These are phyloP conservation scores for Sugiyamaella chiloensis DNA, from an alignment of 805 yeast species.

Conservation along the genomic window DNA sequence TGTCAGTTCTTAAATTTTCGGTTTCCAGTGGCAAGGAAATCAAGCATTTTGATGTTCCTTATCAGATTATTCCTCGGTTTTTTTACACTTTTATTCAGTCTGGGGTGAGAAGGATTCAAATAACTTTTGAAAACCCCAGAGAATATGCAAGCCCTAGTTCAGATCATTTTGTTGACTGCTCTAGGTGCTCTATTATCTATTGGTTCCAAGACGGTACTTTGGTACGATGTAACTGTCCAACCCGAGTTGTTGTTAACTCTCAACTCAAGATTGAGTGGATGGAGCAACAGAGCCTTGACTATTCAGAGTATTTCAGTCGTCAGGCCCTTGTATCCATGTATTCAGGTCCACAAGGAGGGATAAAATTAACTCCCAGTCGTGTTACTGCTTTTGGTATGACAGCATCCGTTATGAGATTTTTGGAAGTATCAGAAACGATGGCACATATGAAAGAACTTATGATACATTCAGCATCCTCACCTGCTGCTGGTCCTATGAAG, in stretches of 20 bases:
- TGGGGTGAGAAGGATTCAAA: slow-evolving; percentile 51
- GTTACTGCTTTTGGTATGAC: slow-evolving; percentile 61
- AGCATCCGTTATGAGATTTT: slow-evolving; percentile 60
- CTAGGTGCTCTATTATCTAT: slow-evolving; percentile 47
- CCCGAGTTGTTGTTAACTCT: slow-evolving; percentile 60
- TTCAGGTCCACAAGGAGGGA: slow-evolving; percentile 4
- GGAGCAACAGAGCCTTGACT: slow-evolving; percentile 52
- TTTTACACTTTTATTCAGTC: slow-evolving; percentile 50
- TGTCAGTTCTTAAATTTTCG: slow-evolving; percentile 46
- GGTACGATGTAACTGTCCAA: slow-evolving; percentile 57
- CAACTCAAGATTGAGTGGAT: slow-evolving; percentile 68
- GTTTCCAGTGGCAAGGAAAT: slow-evolving; percentile 43
- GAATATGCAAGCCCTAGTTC: slow-evolving; percentile 55
- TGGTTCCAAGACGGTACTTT: slow-evolving; percentile 69
- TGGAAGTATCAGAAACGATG: slow-evolving; percentile 80
- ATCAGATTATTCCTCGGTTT: slow-evolving; percentile 62
- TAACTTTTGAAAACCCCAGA: slow-evolving; percentile 43
- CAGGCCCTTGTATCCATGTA: slow-evolving; percentile 2
- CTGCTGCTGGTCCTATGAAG: slow-evolving; percentile 25
- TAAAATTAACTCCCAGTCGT: slow-evolving; percentile 15
- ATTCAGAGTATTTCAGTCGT: slow-evolving; percentile 35
- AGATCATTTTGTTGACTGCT: slow-evolving; percentile 51
- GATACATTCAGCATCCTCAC: slow-evolving; percentile 44
- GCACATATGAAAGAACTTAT: slow-evolving; percentile 64
- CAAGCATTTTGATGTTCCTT: slow-evolving; percentile 61